These are phyloP conservation scores for Phoma sp. DNA, from an alignment of 2,329 filamentous ascomycete species.

Conservation along the genomic window DNA sequence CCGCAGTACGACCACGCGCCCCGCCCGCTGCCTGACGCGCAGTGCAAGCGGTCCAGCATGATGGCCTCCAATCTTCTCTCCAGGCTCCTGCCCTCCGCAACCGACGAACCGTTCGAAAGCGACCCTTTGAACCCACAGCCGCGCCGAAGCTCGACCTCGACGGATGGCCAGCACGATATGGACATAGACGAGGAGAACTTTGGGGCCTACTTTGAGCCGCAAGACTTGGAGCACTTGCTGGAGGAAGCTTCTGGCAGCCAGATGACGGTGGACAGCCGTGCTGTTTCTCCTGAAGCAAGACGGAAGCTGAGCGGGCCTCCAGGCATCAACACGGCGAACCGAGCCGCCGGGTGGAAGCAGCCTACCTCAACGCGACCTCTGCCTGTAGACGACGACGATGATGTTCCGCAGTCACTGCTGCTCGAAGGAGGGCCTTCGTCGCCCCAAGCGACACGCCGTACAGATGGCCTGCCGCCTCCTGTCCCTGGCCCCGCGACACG, in stretches of 20 bases:
- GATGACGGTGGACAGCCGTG: slow-evolving; percentile 53
- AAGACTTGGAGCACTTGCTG: slow-evolving; percentile 64
- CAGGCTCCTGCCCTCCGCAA: slow-evolving; percentile 58
- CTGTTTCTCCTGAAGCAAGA: slow-evolving; percentile 45
- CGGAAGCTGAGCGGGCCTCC: slow-evolving; percentile 31
- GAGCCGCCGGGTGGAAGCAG: slow-evolving; percentile 49
- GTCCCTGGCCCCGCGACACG: slow-evolving; percentile 54
- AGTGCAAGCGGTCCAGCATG: slow-evolving; percentile 39
- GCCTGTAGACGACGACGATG: slow-evolving; percentile 56
- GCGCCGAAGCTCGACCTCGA: slow-evolving; percentile 34
- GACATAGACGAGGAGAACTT: slow-evolving; percentile 60
- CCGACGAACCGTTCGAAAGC: slow-evolving; percentile 57
- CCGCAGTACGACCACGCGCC: slow-evolving; percentile 34
- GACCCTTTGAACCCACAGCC: slow-evolving; percentile 33
- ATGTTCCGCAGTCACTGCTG: slow-evolving; percentile 69
- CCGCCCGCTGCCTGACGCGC: slow-evolving; percentile 37
- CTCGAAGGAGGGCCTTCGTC: slow-evolving; percentile 59
- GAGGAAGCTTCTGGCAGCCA: slow-evolving; percentile 60
- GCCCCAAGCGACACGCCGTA: slow-evolving; percentile 27
- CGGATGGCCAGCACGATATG: slow-evolving; percentile 56
- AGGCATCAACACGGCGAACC: slow-evolving; percentile 38
- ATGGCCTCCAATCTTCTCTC: slow-evolving; percentile 64
- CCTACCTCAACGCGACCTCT: slow-evolving; percentile 27
- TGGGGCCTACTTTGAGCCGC: slow-evolving; percentile 60
- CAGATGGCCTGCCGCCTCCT: slow-evolving; percentile 49